phyloP scores from a whole-genome alignment of 2,329 filamentous ascomycete genomes.

The Paecilomyces sp. region DNA sequence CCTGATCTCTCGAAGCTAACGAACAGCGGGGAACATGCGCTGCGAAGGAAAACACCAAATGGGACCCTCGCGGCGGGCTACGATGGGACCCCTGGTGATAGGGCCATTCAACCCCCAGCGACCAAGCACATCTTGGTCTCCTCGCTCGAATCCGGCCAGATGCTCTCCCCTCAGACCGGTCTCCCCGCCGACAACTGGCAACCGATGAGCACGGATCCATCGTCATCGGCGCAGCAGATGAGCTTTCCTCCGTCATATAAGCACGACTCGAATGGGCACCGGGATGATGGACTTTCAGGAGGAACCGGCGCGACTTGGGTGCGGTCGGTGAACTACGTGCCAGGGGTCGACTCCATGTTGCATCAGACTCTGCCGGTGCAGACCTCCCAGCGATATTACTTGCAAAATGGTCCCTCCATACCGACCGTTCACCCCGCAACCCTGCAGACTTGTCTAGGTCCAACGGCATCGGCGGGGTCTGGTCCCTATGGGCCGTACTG shows the following conservation, averaged over 20 bases:
- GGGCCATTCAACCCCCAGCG: slow-evolving; percentile 65
- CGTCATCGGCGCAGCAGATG: slow-evolving; percentile 22
- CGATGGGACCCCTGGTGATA: slow-evolving; percentile 71
- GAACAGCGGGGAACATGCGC: slow-evolving; percentile 57
- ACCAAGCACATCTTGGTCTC: slow-evolving; percentile 78
- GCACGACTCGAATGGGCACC: slow-evolving; percentile 19
- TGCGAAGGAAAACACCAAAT: slow-evolving; percentile 86
- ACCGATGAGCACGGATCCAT: slow-evolving; percentile 19
- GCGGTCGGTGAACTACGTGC: slow-evolving; percentile 37
- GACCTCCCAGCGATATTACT: slow-evolving; percentile 30
- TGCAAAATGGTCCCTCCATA: slow-evolving; percentile 44
- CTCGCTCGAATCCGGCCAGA: slow-evolving; percentile 38
- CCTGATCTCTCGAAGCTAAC: slow-evolving; percentile 14
- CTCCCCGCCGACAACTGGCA: slow-evolving; percentile 27
- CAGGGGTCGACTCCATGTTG: slow-evolving; percentile 55
- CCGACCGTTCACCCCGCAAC: slow-evolving; percentile 55
- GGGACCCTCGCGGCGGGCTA: slow-evolving; percentile 91
- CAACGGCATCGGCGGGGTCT: slow-evolving; percentile 51
- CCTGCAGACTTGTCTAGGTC: slow-evolving; percentile 51
- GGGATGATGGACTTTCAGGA: slow-evolving; percentile 24
- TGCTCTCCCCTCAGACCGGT: slow-evolving; percentile 23
- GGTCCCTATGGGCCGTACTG: slow-evolving; percentile 56
- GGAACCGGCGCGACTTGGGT: slow-evolving; percentile 34
- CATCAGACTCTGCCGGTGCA: slow-evolving; percentile 48
- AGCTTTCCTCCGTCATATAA: slow-evolving; percentile 35